These are phyloP conservation scores for Lactifluus subvellereus DNA, from an alignment of 768 basidiomycete species.

Conservation along the genomic window DNA sequence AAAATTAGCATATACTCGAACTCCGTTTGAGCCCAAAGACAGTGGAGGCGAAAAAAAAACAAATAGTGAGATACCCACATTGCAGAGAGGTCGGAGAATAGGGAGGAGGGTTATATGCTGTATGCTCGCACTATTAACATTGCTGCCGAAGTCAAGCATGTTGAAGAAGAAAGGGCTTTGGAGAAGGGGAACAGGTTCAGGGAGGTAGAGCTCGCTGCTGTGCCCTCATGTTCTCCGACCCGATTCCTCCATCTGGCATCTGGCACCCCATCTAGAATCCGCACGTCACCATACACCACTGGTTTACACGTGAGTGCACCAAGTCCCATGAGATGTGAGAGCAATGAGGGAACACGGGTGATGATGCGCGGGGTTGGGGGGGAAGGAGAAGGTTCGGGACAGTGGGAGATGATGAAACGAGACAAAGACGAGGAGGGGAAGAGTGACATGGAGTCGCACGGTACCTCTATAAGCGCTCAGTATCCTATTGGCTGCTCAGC, in stretches of 20 bases:
- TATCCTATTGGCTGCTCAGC: constrained; percentile 9
- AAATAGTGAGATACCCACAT: not conserved
- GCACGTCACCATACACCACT: not conserved
- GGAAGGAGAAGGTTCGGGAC: constrained; percentile 2
- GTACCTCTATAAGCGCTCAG: constrained; percentile 3
- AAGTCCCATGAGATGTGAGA: not conserved
- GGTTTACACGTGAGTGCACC: not conserved
- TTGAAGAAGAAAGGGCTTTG: not conserved
- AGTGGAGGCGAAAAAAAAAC: too few relatives aligned
- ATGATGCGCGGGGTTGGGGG: not conserved
- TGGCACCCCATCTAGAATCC: not conserved
- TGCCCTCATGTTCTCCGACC: constrained; percentile 17
- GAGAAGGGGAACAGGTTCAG: constrained; percentile 5
- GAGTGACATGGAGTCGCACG: constrained; percentile 17
- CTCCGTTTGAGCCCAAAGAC: not conserved
- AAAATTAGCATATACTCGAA: constrained; percentile 1
- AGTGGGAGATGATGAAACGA: constrained; percentile 10
- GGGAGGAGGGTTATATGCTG: not conserved
- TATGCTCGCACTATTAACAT: not conserved
- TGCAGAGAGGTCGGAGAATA: not conserved
- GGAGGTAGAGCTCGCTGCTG: constrained; percentile 6
- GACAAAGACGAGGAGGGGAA: constrained; percentile 20
- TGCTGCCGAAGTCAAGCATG: not conserved
- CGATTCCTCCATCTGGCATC: constrained; percentile 12
- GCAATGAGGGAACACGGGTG: not conserved